Evolutionary conservation across 73 alveolate species (phyloP).

Genomic region (Urostyla sp.): DNA sequence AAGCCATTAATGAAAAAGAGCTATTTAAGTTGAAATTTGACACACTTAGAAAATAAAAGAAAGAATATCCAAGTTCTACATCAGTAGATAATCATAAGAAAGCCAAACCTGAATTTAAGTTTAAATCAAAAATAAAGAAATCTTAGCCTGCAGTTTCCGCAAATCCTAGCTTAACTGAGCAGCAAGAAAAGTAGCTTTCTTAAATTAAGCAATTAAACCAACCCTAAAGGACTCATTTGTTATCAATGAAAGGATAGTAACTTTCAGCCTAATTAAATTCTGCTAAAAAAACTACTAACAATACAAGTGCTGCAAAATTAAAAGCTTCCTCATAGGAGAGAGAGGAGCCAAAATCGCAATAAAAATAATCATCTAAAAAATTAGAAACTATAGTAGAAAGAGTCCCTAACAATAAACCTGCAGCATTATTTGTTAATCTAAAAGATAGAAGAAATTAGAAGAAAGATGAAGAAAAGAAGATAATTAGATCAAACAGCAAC

Average conservation of each 20-base stretch:
- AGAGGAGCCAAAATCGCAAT: neutral
- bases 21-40: constrained; percentile 51
- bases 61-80: constrained; percentile 20
- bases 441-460: constrained; percentile 43
- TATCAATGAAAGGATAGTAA: neutral
- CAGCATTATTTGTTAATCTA: constrained; percentile 33
- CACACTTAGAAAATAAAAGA: constrained; percentile 40
- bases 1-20: constrained; percentile 63
- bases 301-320: neutral
- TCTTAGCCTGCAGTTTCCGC: neutral
- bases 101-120: constrained; percentile 36
- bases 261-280: neutral
- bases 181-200: neutral
- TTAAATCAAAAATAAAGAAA: constrained; percentile 19
- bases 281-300: neutral
- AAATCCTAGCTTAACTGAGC: too few species aligned
- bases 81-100: constrained; percentile 2
- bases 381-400: too few species aligned
- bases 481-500: constrained; percentile 5
- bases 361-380: constrained; percentile 10
- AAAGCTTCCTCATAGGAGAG: neutral
- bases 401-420: neutral
- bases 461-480: constrained; percentile 32
- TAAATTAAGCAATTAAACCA: neutral
- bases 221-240: neutral